Evolutionary conservation across 2,329 filamentous ascomycete genomes (phyloP).

Genomic region (Fonsecaea erecta): DNA sequence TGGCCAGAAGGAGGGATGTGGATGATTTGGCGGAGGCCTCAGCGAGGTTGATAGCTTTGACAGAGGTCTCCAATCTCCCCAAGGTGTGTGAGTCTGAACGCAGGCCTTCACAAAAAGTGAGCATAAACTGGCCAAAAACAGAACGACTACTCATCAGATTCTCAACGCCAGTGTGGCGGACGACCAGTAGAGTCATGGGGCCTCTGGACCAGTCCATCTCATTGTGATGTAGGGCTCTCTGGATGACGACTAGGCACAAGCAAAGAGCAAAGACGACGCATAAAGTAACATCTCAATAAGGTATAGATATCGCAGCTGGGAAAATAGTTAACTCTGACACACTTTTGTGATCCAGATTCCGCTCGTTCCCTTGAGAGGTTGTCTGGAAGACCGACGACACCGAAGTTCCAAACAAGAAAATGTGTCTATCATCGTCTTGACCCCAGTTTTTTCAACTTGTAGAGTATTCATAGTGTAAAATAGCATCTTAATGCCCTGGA

Average conservation of each 20-base stretch:
- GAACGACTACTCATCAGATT: not conserved
- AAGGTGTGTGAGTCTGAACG: not conserved
- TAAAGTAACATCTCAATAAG: not conserved
- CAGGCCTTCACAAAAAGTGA: not conserved
- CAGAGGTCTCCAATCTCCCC: slow-evolving; percentile 28
- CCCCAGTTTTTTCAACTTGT: not conserved
- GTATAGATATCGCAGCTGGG: not conserved
- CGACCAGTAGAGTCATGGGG: not conserved
- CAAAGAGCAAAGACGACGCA: not conserved
- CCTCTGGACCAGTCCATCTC: not conserved
- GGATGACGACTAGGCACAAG: not conserved
- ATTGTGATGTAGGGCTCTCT: not conserved
- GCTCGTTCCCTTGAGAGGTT: not conserved
- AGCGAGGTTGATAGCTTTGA: slow-evolving; percentile 20
- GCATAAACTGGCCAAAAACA: not conserved
- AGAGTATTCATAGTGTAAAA: no score
- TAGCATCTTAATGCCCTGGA: no score
- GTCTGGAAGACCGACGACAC: not conserved
- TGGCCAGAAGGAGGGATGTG: not conserved
- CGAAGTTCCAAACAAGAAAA: not conserved
- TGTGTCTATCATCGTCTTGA: not conserved
- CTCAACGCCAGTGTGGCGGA: not conserved
- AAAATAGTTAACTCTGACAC: no score
- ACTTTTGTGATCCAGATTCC: not conserved
- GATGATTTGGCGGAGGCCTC: not conserved